Evolutionary conservation across 2,329 filamentous ascomycete genomes (phyloP).

Genomic region (Metarhizium album): DNA sequence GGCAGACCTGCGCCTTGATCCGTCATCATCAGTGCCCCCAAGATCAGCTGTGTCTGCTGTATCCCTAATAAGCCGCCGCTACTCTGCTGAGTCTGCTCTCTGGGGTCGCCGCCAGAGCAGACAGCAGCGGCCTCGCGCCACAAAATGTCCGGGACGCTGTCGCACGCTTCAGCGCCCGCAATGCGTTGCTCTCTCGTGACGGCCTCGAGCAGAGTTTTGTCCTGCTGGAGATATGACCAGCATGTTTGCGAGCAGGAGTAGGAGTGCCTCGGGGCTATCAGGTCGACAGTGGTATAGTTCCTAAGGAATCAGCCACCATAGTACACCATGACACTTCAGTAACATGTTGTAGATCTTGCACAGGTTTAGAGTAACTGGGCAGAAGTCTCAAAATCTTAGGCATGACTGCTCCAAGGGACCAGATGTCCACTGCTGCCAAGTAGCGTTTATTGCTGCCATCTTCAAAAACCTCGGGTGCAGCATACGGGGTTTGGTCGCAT

Average conservation of each 20-base stretch:
- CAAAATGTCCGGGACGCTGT: background rate
- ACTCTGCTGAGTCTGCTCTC: slow-evolving; percentile 2
- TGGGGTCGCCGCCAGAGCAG: background rate
- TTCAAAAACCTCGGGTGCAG: slow-evolving; percentile 67
- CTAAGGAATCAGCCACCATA: background rate
- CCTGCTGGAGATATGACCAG: background rate
- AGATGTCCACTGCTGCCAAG: slow-evolving; percentile 79
- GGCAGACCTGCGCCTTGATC: background rate
- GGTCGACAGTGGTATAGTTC: background rate
- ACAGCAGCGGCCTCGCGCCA: background rate
- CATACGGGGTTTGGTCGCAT: slow-evolving; percentile 79
- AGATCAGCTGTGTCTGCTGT: background rate
- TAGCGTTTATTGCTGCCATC: slow-evolving; percentile 49
- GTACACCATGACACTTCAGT: background rate
- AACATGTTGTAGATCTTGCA: no score
- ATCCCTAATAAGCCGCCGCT: background rate
- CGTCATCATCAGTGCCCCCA: background rate
- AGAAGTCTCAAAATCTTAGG: slow-evolving; percentile 1
- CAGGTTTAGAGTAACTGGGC: background rate
- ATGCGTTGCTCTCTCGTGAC: background rate
- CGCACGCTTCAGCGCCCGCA: background rate
- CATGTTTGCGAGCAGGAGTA: slow-evolving; percentile 3
- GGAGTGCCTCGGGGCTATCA: background rate
- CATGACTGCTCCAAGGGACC: slow-evolving; percentile 76
- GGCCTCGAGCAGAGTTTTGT: slow-evolving; percentile 1